Percentiles rank a stretch among this genome's conserved stretches.
These are phyloP conservation scores for Fusarium fujikuroi DNA, from an alignment of 2,329 filamentous ascomycete genomes.

Conservation along the genomic window DNA sequence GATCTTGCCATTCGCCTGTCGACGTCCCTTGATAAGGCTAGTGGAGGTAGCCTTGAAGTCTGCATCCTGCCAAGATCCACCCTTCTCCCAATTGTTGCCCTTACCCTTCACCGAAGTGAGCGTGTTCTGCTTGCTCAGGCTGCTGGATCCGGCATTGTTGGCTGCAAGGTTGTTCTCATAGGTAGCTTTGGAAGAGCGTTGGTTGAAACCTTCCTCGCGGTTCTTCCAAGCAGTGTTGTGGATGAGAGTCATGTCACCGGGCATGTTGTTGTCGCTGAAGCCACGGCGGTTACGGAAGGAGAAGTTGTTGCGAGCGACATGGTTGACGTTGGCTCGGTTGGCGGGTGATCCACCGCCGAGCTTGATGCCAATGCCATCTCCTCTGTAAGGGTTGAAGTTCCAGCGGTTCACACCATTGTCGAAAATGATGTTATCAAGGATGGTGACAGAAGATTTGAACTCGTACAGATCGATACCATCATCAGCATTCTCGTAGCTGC, in stretches of 20 bases:
- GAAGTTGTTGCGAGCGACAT: slow-evolving; percentile 52
- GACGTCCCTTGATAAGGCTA: not conserved
- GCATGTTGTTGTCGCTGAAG: not conserved
- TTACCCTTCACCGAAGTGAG: not conserved
- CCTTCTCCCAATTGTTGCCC: not conserved
- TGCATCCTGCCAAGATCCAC: not conserved
- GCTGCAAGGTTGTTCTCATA: not conserved
- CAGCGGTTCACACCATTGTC: slow-evolving; percentile 58
- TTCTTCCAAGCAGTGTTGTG: not conserved
- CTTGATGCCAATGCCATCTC: slow-evolving; percentile 60
- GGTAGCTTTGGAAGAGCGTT: not conserved
- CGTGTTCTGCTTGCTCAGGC: not conserved
- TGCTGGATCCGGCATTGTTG: not conserved
- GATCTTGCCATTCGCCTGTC: not conserved
- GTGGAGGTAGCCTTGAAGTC: not conserved
- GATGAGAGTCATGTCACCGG: not conserved
- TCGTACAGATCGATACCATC: slow-evolving; percentile 50
- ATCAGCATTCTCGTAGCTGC: slow-evolving; percentile 61
- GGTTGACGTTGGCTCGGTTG: slow-evolving; percentile 50
- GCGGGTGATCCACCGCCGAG: slow-evolving; percentile 48
- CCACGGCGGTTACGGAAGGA: not conserved
- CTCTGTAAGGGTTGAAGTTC: slow-evolving; percentile 54
- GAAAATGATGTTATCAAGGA: slow-evolving; percentile 54
- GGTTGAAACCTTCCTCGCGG: not conserved
- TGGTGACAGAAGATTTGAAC: slow-evolving; percentile 54